phyloP scores from a whole-genome alignment of 2,329 filamentous ascomycete genomes.

The Fusarium sp. region DNA sequence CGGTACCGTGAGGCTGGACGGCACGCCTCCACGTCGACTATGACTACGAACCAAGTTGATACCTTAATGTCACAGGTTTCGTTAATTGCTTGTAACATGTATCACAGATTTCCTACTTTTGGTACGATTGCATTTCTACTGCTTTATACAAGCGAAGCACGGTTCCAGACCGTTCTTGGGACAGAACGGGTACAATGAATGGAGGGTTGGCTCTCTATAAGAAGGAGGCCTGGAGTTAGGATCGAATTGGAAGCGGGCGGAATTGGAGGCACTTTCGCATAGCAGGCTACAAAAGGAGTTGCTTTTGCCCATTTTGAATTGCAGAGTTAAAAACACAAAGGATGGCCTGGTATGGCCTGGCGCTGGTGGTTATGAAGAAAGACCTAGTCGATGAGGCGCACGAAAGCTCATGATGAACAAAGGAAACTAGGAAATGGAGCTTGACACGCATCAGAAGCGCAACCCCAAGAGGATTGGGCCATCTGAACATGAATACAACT shows the following conservation, averaged over 20 bases:
- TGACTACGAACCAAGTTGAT: constrained; percentile 18
- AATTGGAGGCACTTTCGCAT: constrained; percentile 33
- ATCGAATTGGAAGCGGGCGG: constrained; percentile 43
- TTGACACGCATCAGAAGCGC: constrained; percentile 23
- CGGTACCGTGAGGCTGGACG: constrained; percentile 7
- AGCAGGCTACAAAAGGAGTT: constrained; percentile 37
- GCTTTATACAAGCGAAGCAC: constrained; percentile 26
- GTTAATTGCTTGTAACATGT: constrained; percentile 47
- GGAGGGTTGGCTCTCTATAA: constrained; percentile 29
- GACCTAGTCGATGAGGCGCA: constrained; percentile 42
- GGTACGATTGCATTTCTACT: constrained; percentile 39
- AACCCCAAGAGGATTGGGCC: not conserved
- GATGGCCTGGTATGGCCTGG: constrained; percentile 43
- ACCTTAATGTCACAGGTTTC: constrained; percentile 23
- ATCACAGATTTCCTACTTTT: constrained; percentile 47
- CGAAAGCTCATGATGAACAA: constrained; percentile 33
- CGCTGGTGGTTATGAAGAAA: constrained; percentile 38
- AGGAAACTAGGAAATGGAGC: constrained; percentile 33
- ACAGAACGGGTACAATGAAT: constrained; percentile 34
- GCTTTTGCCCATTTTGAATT: constrained; percentile 46
- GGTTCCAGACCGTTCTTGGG: constrained; percentile 26
- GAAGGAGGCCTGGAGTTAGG: constrained; percentile 46
- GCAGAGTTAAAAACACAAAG: constrained; percentile 29
- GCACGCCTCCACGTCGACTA: constrained; percentile 1
- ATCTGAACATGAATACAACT: constrained; percentile 28